A percentile compares a stretch with the other conserved stretches of the same genome.
phyloP scores from a whole-genome alignment of 1,139 yeast species.

The Blastobotrys apis region DNA sequence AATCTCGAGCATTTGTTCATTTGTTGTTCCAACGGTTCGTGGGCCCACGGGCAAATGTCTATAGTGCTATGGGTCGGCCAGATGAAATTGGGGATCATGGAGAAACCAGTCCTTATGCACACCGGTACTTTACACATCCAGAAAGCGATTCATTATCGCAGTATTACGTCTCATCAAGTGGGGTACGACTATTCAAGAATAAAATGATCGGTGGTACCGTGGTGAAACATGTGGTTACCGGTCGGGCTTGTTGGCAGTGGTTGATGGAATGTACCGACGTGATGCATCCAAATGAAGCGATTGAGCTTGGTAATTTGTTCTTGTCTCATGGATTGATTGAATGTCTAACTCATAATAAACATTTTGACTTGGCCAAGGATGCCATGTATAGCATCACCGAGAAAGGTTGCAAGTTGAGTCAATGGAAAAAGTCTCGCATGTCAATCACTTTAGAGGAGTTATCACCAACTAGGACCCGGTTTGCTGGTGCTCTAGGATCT shows the following conservation, averaged over 20 bases:
- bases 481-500: conserved; percentile 1
- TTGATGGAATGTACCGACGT: conserved; percentile 82
- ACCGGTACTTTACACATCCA: conserved; percentile 79
- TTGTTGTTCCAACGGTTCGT: conserved; percentile 59
- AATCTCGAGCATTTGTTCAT: conserved; percentile 61
- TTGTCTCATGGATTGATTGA: conserved; percentile 39
- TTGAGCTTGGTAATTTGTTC: conserved; percentile 55
- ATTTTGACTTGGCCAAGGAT: conserved; percentile 3
- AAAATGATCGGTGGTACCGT: conserved; percentile 29
- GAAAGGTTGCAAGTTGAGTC: conserved; percentile 1
- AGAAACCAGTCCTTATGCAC: conserved; percentile 63
- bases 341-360: neutral
- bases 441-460: neutral
- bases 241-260: conserved; percentile 84
- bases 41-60: conserved; percentile 66
- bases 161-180: conserved; percentile 65
- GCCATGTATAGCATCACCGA: conserved; percentile 4
- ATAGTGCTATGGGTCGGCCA: conserved; percentile 51
- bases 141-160: conserved; percentile 80
- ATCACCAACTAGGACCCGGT: neutral
- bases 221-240: conserved; percentile 53
- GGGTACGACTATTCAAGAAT: conserved; percentile 56
- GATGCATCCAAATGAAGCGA: conserved; percentile 55
- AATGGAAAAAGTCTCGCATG: neutral
- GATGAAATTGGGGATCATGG: conserved; percentile 32